These are phyloP conservation scores for Rhinocladiella mackenziei DNA, from an alignment of 2,329 filamentous ascomycete genomes.

Conservation along the genomic window DNA sequence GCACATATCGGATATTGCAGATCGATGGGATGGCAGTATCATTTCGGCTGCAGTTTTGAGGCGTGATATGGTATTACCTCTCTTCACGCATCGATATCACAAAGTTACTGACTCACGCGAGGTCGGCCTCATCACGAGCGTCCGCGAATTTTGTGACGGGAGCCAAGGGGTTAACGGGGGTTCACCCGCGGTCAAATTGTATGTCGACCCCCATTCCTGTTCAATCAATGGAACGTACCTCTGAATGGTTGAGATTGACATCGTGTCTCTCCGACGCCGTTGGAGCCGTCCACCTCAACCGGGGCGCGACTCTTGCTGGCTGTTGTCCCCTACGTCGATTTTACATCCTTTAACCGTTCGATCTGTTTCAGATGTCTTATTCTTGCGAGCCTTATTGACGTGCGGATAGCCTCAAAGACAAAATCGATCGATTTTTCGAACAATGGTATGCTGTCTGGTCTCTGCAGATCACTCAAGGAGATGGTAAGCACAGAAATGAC, in stretches of 20 bases:
- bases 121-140: conserved; percentile 33
- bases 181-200: conserved; percentile 33
- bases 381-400: too few relatives aligned
- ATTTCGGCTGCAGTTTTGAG: conserved; percentile 67
- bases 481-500: conserved; percentile 38
- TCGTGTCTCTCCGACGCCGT: not conserved
- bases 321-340: too few relatives aligned
- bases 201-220: conserved; percentile 2
- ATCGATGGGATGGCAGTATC: conserved; percentile 65
- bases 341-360: too few relatives aligned
- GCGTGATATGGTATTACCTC: conserved; percentile 54
- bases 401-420: conserved; percentile 41
- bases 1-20: conserved; percentile 61
- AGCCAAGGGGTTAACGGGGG: conserved; percentile 35
- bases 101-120: conserved; percentile 5
- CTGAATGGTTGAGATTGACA: not conserved
- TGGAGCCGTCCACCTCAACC: too few relatives aligned
- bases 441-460: conserved; percentile 63
- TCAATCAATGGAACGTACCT: too few relatives aligned
- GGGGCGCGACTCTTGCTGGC: too few relatives aligned
- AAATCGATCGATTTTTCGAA: conserved; percentile 63
- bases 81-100: too few relatives aligned
- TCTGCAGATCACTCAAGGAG: conserved; percentile 52
- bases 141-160: conserved; percentile 37
- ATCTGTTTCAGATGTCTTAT: too few relatives aligned